phyloP scores from a whole-genome alignment of 2,329 filamentous ascomycete species.

The Hymenotorrendiella dingleyae region DNA sequence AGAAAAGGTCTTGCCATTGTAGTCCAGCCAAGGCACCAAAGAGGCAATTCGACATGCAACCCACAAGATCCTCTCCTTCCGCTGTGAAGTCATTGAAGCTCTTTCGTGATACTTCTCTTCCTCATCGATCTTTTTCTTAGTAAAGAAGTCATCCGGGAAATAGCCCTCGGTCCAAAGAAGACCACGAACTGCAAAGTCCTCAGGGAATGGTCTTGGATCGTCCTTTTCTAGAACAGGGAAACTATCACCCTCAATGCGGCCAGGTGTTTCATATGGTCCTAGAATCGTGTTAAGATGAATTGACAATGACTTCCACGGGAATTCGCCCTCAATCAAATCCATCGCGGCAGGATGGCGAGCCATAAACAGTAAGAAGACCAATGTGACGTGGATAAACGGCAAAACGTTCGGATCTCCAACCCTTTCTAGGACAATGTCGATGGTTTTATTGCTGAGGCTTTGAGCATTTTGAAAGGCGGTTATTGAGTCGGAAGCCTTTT shows the following conservation, averaged over 20 bases:
- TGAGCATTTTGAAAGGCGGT: conserved; percentile 19
- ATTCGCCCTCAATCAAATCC: conserved; percentile 14
- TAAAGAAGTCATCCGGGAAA: conserved; percentile 24
- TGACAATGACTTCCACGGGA: conserved; percentile 23
- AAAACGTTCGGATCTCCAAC: conserved; percentile 27
- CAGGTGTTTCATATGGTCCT: conserved; percentile 4
- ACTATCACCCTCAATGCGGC: conserved; percentile 13
- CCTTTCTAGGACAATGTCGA: conserved; percentile 20
- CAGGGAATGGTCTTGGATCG: conserved; percentile 23
- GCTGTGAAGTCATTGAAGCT: conserved; percentile 23
- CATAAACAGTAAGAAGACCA: conserved; percentile 25
- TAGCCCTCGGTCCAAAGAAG: conserved; percentile 23
- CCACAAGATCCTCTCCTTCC: conserved; percentile 24
- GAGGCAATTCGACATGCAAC: conserved; percentile 16
- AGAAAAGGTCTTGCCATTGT: conserved; percentile 13
- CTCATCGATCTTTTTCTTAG: conserved; percentile 24
- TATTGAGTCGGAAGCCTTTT: conserved; percentile 1
- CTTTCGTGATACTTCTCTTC: conserved; percentile 26
- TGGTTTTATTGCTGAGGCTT: conserved; percentile 16
- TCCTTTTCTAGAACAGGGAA: conserved; percentile 24
- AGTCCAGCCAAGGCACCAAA: conserved; percentile 13
- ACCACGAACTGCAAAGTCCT: conserved; percentile 27
- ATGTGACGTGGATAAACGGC: conserved; percentile 25
- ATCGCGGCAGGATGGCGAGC: conserved; percentile 17
- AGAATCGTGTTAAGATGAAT: conserved; percentile 24